Evolutionary conservation across 2,329 filamentous ascomycete species (phyloP).

Genomic region (Microdochium nivale): DNA sequence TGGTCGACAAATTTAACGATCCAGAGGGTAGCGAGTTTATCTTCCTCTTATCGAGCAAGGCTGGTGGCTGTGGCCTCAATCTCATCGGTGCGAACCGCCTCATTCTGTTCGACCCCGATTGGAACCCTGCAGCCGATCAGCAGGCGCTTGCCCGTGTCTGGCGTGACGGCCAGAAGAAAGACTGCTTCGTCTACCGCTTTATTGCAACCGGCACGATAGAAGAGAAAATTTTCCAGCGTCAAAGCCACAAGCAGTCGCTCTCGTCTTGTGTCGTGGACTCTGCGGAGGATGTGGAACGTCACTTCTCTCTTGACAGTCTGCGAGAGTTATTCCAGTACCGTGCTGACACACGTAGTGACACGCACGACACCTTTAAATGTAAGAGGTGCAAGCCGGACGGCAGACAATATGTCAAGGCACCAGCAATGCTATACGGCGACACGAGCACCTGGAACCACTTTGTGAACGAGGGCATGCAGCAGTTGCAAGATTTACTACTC

Average conservation of each 20-base stretch:
- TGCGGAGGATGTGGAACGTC: slow-evolving; percentile 91
- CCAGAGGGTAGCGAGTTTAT: slow-evolving; percentile 84
- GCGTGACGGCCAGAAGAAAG: slow-evolving; percentile 98
- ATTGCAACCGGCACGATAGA: slow-evolving; percentile 97
- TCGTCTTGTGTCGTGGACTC: slow-evolving; percentile 95
- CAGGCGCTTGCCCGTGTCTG: slow-evolving; percentile 95
- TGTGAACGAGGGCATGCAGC: slow-evolving; percentile 66
- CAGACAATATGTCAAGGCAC: slow-evolving; percentile 79
- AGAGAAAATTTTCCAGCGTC: slow-evolving; percentile 98
- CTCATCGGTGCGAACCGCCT: slow-evolving; percentile 73
- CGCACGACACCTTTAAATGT: slow-evolving; percentile 98
- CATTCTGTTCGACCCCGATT: slow-evolving; percentile 91
- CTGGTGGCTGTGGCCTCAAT: slow-evolving; percentile 86
- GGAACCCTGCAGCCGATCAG: slow-evolving; percentile 97
- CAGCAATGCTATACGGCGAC: slow-evolving; percentile 93
- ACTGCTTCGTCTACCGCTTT: slow-evolving; percentile 99
- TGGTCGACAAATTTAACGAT: slow-evolving; percentile 97
- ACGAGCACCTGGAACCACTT: slow-evolving; percentile 99
- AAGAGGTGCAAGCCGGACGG: slow-evolving; percentile 88
- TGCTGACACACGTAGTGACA: slow-evolving; percentile 77
- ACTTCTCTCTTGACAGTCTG: slow-evolving; percentile 86
- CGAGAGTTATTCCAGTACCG: slow-evolving; percentile 93
- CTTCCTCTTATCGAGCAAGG: slow-evolving; percentile 94
- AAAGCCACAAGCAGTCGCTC: slow-evolving; percentile 94
- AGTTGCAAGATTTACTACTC: slow-evolving; percentile 85